Evolutionary conservation across 345 rosid genomes (phyloP), one percentile per base, ranked within the genome.

Genomic region (Salix arbutifolia): DNA sequence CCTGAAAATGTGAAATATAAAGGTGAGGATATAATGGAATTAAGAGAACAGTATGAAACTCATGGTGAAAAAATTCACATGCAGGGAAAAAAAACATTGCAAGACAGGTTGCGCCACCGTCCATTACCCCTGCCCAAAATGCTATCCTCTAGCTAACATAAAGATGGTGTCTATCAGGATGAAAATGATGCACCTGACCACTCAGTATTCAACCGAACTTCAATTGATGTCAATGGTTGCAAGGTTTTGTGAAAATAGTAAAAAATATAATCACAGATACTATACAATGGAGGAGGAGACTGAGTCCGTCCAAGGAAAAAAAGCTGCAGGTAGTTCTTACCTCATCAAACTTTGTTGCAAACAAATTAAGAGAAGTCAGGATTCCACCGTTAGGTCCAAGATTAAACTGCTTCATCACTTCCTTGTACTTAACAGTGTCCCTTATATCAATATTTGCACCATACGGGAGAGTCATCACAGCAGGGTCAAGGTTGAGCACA

Each of bases 381-480:
- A 92, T 92, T 33, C 97, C 97, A 56, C 97, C 97, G 74, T 92
- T 92, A 60, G 93, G 97, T 10, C 97, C 94, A 81, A 92, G 85
- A 83, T 89, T 89, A 46, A 87, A 92, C 86, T 92, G 89, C 82
- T 87, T 92, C 97, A 90, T 92, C 73, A 92, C 97, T 85, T 92
- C 93, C 80, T 90, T 92, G 76, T 92, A 90, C 58, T 87, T 83
- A 74, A 92, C 88, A 4, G 97, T 92, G 80, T 92, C 97, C 71
- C 97, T 85, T 76, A 92, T 90, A 83, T 92, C 95, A 77, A 92
- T 90, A 75, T 92, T 92, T 38, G 92, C 93, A 75, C 86, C 93
- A 79, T 78, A 92, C 5, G 97, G 95, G 33, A 92, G 93, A 62
- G 91, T 85, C 93, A 90, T 84, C 60, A 92, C 92, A 82, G 97